Base-by-base conservation (phyloP, 1,284 basidiomycete genomes). In the Trametes sp. region DNA sequence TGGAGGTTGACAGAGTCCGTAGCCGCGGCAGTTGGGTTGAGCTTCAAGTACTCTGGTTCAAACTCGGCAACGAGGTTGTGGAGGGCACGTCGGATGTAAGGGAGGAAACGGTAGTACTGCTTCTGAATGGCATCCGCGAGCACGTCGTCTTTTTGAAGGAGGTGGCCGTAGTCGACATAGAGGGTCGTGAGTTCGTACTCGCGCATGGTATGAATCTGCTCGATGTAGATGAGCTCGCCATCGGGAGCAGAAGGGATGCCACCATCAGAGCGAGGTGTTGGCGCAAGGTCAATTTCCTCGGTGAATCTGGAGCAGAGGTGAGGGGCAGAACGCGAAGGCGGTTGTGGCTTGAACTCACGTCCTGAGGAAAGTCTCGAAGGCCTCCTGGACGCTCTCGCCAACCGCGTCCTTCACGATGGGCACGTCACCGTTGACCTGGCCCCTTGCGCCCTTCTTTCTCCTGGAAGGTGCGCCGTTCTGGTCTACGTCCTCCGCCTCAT, bases 81-180 rank as follows among this genome's bases (percentile, higher is more conserved):
- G 26, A 99, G 83, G 0, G 96, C 95, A 61, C 95, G 91, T 51
- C 94, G 89, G 49, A 99, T 85, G 77, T 94, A 99, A 0, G 97
- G 97, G 6, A 98, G 81, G 79, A 98, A 98, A 72, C 97, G 90
- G 75, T 98, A 98, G 77, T 99, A 99, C 74, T 98, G 95, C 60
- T 89, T 90, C 69, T 93, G 90, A 67, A 99, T 95, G 4, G 97
- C 96, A 61, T 92, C 87, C 0, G 96, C 96, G 11, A 99, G 88
- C 1, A 96, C 89, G 69, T 96, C 95, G 74, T 98, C 96, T 60
- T 89, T 86, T 72, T 92, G 88, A 24, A 98, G 85, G 24, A 99
- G 84, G 75, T 99, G 96, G 14, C 88, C 87, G 68, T 92, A 98
- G 81, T 98, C 96, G 76, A 99, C 92, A 73, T 98, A 99, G 70